Conservation (phyloP, 1,139 yeast species). For the Lodderomyces parapsilosis region DNA sequence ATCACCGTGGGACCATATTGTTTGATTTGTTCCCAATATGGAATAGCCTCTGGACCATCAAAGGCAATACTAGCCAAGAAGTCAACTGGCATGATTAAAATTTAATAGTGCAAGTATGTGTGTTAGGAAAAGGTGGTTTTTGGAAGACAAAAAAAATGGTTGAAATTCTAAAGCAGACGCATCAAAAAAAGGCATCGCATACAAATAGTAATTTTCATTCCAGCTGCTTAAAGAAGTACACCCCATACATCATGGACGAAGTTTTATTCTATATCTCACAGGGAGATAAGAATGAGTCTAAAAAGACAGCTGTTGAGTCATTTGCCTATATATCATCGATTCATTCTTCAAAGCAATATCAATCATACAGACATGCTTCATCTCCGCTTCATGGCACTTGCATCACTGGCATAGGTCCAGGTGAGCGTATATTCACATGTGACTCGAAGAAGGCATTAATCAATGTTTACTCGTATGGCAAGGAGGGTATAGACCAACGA, state of each 20-base stretch:
- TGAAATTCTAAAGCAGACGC: neutral
- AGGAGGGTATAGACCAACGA: constrained; percentile 80
- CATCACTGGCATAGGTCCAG: constrained; percentile 41
- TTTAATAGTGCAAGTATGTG: neutral
- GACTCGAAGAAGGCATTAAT: constrained; percentile 70
- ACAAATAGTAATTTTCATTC: neutral
- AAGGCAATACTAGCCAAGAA: constrained; percentile 61
- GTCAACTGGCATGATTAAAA: constrained; percentile 75
- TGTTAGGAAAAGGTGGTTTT: neutral
- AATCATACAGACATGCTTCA: constrained; percentile 56
- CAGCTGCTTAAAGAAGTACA: neutral
- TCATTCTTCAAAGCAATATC: constrained; percentile 50
- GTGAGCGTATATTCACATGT: constrained; percentile 57
- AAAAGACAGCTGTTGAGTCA: constrained; percentile 39
- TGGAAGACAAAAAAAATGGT: neutral
- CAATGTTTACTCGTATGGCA: constrained; percentile 71
- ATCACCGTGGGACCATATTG: constrained; percentile 51
- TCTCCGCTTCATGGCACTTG: constrained; percentile 46
- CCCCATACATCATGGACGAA: constrained; percentile 60
- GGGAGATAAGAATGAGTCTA: constrained; percentile 49
- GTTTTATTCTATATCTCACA: constrained; percentile 53
- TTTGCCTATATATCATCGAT: constrained; percentile 50
- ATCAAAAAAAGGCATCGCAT: neutral
- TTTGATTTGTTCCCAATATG: constrained; percentile 65
- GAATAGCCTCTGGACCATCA: constrained; percentile 70